These are phyloP conservation scores for Trametes gibbosa DNA, from an alignment of 768 basidiomycete species.

Conservation along the genomic window DNA sequence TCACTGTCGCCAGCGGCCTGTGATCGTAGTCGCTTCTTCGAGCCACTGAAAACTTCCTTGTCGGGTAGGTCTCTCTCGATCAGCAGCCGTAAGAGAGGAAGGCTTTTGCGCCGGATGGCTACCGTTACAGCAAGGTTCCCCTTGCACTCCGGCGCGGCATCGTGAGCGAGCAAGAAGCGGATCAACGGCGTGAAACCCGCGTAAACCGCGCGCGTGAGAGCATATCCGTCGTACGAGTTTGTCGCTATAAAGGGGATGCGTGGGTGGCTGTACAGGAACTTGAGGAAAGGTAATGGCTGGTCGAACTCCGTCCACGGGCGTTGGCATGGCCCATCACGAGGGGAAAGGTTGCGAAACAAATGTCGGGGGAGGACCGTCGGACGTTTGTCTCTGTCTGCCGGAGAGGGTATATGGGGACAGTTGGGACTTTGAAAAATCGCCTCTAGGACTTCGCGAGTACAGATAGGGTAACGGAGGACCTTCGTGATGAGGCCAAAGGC, in stretches of 20 bases:
- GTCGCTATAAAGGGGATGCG: slow-evolving; percentile 43
- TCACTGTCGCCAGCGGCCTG: neutral
- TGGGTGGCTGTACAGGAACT: slow-evolving; percentile 47
- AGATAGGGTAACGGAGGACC: slow-evolving; percentile 55
- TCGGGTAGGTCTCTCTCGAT: slow-evolving; percentile 51
- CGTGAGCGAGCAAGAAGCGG: slow-evolving; percentile 63
- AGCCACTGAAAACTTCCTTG: neutral
- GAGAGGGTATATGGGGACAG: slow-evolving; percentile 4
- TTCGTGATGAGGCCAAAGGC: slow-evolving; percentile 36
- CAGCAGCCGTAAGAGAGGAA: slow-evolving; percentile 70
- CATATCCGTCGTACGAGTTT: slow-evolving; percentile 78
- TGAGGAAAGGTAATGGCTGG: slow-evolving; percentile 62
- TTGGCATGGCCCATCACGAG: slow-evolving; percentile 15
- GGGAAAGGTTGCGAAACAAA: slow-evolving; percentile 56
- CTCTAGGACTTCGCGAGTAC: slow-evolving; percentile 40
- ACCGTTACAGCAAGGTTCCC: slow-evolving; percentile 64
- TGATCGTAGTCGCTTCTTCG: neutral
- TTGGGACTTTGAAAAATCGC: slow-evolving; percentile 39
- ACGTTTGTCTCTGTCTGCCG: neutral
- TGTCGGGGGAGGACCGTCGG: slow-evolving; percentile 59
- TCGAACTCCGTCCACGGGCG: slow-evolving; percentile 46
- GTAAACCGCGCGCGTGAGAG: slow-evolving; percentile 75
- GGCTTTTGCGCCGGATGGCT: slow-evolving; percentile 70
- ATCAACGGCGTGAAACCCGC: slow-evolving; percentile 63
- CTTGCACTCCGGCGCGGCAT: slow-evolving; percentile 67